Base-by-base conservation (phyloP, 2,329 filamentous ascomycete genomes). In the Aspergillus sclerotialis region DNA sequence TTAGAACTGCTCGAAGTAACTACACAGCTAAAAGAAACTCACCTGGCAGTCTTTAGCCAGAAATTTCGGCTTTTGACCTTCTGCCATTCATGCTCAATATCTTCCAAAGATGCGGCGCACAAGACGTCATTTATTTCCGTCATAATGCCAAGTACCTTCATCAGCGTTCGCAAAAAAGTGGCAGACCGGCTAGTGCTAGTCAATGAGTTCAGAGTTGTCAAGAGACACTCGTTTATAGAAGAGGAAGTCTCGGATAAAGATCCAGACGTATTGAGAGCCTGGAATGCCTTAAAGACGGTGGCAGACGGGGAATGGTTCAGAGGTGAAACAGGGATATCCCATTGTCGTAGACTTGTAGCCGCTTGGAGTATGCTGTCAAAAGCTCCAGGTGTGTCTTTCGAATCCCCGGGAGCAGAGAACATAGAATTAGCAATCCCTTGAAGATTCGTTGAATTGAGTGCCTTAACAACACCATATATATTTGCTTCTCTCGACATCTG, bases 21-120 rank as follows among this genome's bases (percentile, higher is more conserved):
- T n/a, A 4, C 7, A 26, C 10, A 35, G 8, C 14, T 9, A 25
- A 21, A 11, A 7, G 13, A 13, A 7, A 65, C 76, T 64, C 70
- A 87, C 84, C 80, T 76, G 55, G 84, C 85, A 42, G 78, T 82
- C 52, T 80, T 78, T 79, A 95, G 87, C 89, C 88, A 95, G 28
- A 68, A 67, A 12, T 78, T 73, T 18, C 87, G 77, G 9, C 57
- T 58, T 41, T 78, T 73, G 50, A 94, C 84, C 28, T 70, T 72
- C 11, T 68, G 55, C 55, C 88, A 74, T 16, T 78, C 67, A 17
- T 69, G 67, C 18, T 78, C 67, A 24, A 93, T 60, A 29, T 87
- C 75, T 0, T 74, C 57, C 2, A 70, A 62, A 31, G 76, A 75
- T 7, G 69, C 59, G 5, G 80, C 73, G 33, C 76, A 73, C 4